phyloP scores from a whole-genome alignment of 2,329 filamentous ascomycete genomes.

The Leptographium radiaticola region DNA sequence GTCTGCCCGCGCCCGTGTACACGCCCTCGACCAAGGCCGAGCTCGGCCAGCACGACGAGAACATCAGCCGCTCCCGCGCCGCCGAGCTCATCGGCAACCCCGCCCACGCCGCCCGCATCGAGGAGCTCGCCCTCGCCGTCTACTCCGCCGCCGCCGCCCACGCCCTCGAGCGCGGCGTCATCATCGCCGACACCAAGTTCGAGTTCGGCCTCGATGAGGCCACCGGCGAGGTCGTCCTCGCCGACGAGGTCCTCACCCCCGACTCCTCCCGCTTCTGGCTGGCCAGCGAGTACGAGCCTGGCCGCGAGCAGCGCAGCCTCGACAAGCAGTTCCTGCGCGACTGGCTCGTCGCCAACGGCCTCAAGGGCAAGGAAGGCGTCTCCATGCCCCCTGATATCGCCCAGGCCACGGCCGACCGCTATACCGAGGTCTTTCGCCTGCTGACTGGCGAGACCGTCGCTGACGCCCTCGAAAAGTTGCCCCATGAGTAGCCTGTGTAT shows the following conservation, averaged over 20 bases:
- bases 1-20: conserved; percentile 54
- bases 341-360: conserved; percentile 60
- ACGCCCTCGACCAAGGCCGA: conserved; percentile 81
- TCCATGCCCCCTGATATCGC: conserved; percentile 60
- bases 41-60: conserved; percentile 66
- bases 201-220: conserved; percentile 55
- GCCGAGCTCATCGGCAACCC: conserved; percentile 49
- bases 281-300: conserved; percentile 55
- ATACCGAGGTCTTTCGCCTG: conserved; percentile 61
- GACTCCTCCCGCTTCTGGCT: conserved; percentile 83
- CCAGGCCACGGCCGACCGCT: conserved; percentile 55
- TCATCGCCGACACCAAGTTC: conserved; percentile 53
- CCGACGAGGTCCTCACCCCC: conserved; percentile 79
- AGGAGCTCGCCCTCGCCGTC: conserved; percentile 48
- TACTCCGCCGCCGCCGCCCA: conserved; percentile 52
- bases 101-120: conserved; percentile 49
- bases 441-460: conserved; percentile 45
- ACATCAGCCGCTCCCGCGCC: conserved; percentile 61
- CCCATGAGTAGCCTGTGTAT: neutral
- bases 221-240: conserved; percentile 55
- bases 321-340: conserved; percentile 80
- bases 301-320: conserved; percentile 67
- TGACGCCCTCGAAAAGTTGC: conserved; percentile 15
- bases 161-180: conserved; percentile 52
- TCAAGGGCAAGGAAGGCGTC: conserved; percentile 65